These are phyloP conservation scores for Skeletonema grethae DNA, from an alignment of 108 stramenopile genomes.

Conservation along the genomic window DNA sequence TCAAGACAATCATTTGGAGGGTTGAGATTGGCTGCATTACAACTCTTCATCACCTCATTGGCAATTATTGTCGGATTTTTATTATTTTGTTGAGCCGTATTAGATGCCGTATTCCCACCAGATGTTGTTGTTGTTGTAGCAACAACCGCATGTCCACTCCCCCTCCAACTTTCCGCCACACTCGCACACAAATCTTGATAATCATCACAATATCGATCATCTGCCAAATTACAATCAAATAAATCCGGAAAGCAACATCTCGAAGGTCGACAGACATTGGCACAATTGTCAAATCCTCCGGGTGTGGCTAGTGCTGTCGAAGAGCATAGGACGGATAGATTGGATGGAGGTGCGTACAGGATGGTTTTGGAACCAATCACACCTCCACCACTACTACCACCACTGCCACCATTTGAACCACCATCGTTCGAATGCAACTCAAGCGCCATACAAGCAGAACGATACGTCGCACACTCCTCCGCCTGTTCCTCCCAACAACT, in stretches of 20 bases:
- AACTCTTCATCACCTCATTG: slow-evolving; percentile 25
- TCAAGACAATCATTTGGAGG: slow-evolving; percentile 29
- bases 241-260: slow-evolving; percentile 26
- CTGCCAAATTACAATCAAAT: slow-evolving; percentile 19
- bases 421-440: slow-evolving; percentile 17
- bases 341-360: slow-evolving; percentile 4
- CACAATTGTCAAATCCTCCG: slow-evolving; percentile 22
- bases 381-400: background rate
- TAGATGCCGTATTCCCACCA: background rate
- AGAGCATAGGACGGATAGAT: slow-evolving; percentile 14
- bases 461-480: slow-evolving; percentile 30
- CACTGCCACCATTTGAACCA: background rate
- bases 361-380: background rate
- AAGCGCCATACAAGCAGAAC: slow-evolving; percentile 35
- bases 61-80: slow-evolving; percentile 19
- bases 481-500: slow-evolving; percentile 28
- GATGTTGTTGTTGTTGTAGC: background rate
- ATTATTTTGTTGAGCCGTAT: too few relatives aligned
- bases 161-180: slow-evolving; percentile 40
- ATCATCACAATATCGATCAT: slow-evolving; percentile 11
- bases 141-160: slow-evolving; percentile 37
- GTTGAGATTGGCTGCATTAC: slow-evolving; percentile 34
- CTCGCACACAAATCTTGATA: slow-evolving; percentile 25
- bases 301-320: slow-evolving; percentile 14
- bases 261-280: slow-evolving; percentile 17